Evolutionary conservation across 805 yeast genomes (phyloP).

Genomic region (Sugiyamaella smithiae): DNA sequence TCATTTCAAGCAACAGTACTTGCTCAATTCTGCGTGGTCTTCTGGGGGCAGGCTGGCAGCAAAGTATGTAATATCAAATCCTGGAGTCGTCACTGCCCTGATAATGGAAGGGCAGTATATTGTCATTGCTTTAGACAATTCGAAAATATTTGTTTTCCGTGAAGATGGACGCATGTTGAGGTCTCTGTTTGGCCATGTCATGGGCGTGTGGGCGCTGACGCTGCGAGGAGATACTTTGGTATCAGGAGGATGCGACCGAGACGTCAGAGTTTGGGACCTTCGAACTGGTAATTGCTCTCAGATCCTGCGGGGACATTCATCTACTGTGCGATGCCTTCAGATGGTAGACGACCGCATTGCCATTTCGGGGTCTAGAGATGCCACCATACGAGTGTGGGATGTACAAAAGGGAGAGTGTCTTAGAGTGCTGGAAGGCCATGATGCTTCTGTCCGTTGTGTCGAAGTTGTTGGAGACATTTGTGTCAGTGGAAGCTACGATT

Average conservation of each 20-base stretch:
- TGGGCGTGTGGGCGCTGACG: slow-evolving; percentile 96
- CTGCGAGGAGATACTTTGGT: slow-evolving; percentile 89
- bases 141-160: slow-evolving; percentile 42
- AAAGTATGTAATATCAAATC: slow-evolving; percentile 35
- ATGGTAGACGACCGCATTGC: slow-evolving; percentile 78
- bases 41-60: slow-evolving; percentile 41
- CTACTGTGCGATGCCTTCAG: slow-evolving; percentile 82
- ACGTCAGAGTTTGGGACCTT: slow-evolving; percentile 94
- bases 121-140: slow-evolving; percentile 43
- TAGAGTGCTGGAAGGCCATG: slow-evolving; percentile 66
- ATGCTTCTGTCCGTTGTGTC: slow-evolving; percentile 72
- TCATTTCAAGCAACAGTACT: slow-evolving; percentile 40
- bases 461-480: slow-evolving; percentile 65
- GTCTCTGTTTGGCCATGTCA: slow-evolving; percentile 95
- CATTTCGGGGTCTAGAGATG: slow-evolving; percentile 88
- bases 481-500: slow-evolving; percentile 86
- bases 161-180: slow-evolving; percentile 50
- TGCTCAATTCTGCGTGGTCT: slow-evolving; percentile 40
- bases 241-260: slow-evolving; percentile 94
- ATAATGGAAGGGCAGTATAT: slow-evolving; percentile 37
- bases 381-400: slow-evolving; percentile 92
- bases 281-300: slow-evolving; percentile 80
- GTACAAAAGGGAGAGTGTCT: slow-evolving; percentile 85
- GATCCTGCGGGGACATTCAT: slow-evolving; percentile 85
- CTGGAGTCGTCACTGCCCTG: slow-evolving; percentile 41